phyloP scores from a whole-genome alignment of 2,329 filamentous ascomycete species.

The Pseudopyricularia javanii region DNA sequence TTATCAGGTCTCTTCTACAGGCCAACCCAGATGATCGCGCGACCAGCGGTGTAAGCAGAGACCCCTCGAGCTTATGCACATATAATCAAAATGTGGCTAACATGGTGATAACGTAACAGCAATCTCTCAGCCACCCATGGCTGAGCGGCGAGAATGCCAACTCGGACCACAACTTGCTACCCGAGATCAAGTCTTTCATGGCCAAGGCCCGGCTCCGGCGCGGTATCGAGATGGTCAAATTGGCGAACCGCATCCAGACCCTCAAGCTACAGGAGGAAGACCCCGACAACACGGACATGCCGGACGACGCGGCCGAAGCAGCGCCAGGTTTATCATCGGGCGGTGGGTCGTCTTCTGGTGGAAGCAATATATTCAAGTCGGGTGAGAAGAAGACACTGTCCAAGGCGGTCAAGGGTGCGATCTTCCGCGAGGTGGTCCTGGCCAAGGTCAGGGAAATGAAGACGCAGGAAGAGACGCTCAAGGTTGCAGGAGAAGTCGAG shows the following conservation, averaged over 20 bases:
- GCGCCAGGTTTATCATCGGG: constrained; percentile 27
- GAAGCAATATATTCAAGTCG: constrained; percentile 16
- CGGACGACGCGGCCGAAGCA: constrained; percentile 47
- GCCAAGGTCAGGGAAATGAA: constrained; percentile 91
- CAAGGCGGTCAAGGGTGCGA: constrained; percentile 49
- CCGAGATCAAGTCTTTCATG: constrained; percentile 91
- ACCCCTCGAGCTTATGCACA: constrained; percentile 4
- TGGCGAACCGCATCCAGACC: constrained; percentile 87
- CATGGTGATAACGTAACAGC: constrained; percentile 25
- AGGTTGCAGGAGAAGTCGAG: constrained; percentile 47
- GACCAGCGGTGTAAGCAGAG: constrained; percentile 54
- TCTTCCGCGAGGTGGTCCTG: constrained; percentile 88
- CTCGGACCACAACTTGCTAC: constrained; percentile 94
- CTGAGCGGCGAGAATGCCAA: constrained; percentile 77
- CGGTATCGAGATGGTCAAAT: constrained; percentile 91
- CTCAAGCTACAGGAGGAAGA: constrained; percentile 90
- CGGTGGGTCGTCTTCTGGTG: neutral
- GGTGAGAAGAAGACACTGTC: constrained; percentile 28
- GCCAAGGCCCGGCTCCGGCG: constrained; percentile 82
- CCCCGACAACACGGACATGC: constrained; percentile 61
- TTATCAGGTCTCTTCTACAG: constrained; percentile 73
- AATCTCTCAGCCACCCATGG: constrained; percentile 76
- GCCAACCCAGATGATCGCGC: constrained; percentile 65
- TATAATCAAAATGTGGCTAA: neutral
- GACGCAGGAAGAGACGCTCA: constrained; percentile 66